phyloP scores from a whole-genome alignment of 495 filamentous ascomycete species.

The Ramalina intermedia region DNA sequence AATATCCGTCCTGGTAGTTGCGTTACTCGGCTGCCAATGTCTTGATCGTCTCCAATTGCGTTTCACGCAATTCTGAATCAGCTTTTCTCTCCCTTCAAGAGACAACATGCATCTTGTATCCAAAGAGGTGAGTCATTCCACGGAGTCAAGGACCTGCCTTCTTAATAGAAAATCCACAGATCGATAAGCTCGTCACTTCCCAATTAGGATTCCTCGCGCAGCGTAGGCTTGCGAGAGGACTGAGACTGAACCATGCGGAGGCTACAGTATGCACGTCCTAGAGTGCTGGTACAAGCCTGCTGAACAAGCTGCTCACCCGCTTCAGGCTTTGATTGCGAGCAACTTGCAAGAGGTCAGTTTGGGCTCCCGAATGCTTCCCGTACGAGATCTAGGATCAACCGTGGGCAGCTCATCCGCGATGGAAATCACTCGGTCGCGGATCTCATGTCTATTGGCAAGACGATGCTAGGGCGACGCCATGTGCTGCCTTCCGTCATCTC shows the following conservation, averaged over 20 bases:
- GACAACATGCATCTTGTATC: conserved; percentile 66
- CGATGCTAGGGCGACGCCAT: conserved; percentile 88
- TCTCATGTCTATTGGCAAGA: conserved; percentile 82
- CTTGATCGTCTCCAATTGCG: too few relatives aligned
- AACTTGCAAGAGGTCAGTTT: conserved; percentile 68
- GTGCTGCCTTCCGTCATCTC: conserved; percentile 69
- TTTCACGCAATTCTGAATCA: too few relatives aligned
- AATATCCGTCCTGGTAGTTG: too few relatives aligned
- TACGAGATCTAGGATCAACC: neutral
- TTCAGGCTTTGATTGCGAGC: conserved; percentile 73
- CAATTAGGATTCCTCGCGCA: conserved; percentile 84
- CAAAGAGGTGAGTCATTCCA: conserved; percentile 53
- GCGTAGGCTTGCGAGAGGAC: conserved; percentile 72
- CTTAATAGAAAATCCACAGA: conserved; percentile 30
- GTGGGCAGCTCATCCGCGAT: conserved; percentile 74
- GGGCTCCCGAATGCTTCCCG: neutral
- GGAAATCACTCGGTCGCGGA: conserved; percentile 82
- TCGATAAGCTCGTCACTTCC: conserved; percentile 92
- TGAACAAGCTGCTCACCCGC: neutral
- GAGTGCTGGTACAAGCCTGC: conserved; percentile 1
- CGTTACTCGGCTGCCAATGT: too few relatives aligned
- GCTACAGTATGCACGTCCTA: conserved; percentile 48
- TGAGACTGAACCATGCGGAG: conserved; percentile 84
- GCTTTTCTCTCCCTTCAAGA: neutral
- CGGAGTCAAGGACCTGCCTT: neutral